Percentiles rank a stretch among this genome's conserved stretches.
Evolutionary conservation across 768 basidiomycete species (phyloP).

Genomic region (Agrocybe praecox): DNA sequence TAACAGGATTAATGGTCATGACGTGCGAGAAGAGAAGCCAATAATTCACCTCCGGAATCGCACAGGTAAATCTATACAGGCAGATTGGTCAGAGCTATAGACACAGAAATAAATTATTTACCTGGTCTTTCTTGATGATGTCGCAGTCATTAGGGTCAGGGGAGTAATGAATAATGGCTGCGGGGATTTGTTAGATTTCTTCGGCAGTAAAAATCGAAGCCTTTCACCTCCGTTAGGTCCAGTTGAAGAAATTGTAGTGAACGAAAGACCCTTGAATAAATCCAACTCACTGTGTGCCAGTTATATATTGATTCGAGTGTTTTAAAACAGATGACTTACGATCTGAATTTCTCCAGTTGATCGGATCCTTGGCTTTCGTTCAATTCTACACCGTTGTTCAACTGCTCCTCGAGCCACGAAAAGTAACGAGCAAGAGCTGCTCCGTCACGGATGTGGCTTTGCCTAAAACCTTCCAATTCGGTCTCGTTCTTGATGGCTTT

Average conservation of each 20-base stretch:
- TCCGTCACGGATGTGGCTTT: constrained; percentile 88
- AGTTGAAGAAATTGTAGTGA: constrained; percentile 89
- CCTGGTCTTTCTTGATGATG: constrained; percentile 75
- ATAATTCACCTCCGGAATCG: constrained; percentile 76
- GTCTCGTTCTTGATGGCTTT: constrained; percentile 81
- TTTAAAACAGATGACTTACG: constrained; percentile 49
- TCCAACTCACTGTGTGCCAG: constrained; percentile 59
- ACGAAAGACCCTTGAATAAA: constrained; percentile 86
- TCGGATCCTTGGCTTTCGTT: constrained; percentile 83
- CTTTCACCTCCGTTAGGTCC: constrained; percentile 86
- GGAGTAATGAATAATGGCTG: constrained; percentile 92
- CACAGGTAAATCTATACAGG: constrained; percentile 45
- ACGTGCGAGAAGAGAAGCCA: neutral
- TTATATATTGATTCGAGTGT: constrained; percentile 1
- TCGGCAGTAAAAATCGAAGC: constrained; percentile 1
- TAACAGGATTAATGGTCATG: neutral
- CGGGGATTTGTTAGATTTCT: neutral
- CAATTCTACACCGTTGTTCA: constrained; percentile 60
- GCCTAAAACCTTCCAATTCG: constrained; percentile 90
- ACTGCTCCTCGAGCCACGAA: constrained; percentile 89
- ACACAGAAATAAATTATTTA: constrained; percentile 30
- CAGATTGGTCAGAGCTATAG: no score
- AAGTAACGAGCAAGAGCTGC: constrained; percentile 88
- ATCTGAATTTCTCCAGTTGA: constrained; percentile 77
- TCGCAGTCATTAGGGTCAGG: constrained; percentile 78